Conservation (phyloP, 495 filamentous ascomycete species). For the Penicillium malachiteum region DNA sequence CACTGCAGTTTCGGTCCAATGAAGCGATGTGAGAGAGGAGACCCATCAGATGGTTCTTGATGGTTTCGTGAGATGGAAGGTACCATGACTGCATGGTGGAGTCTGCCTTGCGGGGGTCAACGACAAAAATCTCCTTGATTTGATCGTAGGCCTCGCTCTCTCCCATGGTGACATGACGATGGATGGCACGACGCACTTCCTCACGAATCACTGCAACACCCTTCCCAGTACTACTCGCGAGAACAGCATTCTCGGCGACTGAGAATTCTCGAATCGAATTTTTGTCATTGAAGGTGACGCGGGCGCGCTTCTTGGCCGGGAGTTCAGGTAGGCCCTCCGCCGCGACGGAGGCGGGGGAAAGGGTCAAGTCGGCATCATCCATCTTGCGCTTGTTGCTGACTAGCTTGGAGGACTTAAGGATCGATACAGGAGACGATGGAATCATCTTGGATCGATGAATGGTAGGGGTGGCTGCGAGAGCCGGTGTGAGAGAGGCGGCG, state of each 20-base stretch:
- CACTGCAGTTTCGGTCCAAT: slow-evolving; percentile 69
- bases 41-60: slow-evolving; percentile 74
- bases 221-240: slow-evolving; percentile 50
- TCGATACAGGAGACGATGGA: slow-evolving; percentile 40
- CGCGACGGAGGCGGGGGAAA: slow-evolving; percentile 35
- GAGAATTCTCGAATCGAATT: slow-evolving; percentile 54
- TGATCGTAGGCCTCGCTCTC: slow-evolving; percentile 71
- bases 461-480: slow-evolving; percentile 23
- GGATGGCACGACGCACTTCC: slow-evolving; percentile 72
- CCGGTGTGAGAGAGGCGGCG: slow-evolving; percentile 33
- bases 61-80: slow-evolving; percentile 49
- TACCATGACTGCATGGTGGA: slow-evolving; percentile 39
- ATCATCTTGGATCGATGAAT: slow-evolving; percentile 35
- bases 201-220: slow-evolving; percentile 59
- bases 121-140: slow-evolving; percentile 66
- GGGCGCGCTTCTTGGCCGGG: slow-evolving; percentile 55
- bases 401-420: slow-evolving; percentile 40
- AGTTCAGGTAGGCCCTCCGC: slow-evolving; percentile 41
- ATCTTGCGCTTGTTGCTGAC: slow-evolving; percentile 41
- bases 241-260: slow-evolving; percentile 12
- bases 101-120: slow-evolving; percentile 43
- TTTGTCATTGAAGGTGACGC: slow-evolving; percentile 74
- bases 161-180: slow-evolving; percentile 57
- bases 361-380: slow-evolving; percentile 37
- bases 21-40: slow-evolving; percentile 70